These are phyloP conservation scores for Rhizophagus clarus DNA, from an alignment of 192 early-diverging fungal species.

Conservation along the genomic window DNA sequence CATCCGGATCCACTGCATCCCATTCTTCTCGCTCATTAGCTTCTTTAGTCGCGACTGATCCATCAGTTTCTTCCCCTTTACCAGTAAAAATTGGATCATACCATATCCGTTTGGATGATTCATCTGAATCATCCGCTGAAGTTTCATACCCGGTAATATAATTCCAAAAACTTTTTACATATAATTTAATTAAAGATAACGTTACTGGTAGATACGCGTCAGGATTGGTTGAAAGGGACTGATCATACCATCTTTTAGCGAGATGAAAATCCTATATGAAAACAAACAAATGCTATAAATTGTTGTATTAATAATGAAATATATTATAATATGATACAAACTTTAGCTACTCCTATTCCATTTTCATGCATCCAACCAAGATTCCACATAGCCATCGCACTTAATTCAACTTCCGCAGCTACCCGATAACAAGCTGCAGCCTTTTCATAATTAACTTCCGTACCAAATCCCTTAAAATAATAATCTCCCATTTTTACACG, in stretches of 20 bases:
- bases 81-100: neutral
- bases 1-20: slow-evolving; percentile 41
- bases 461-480: slow-evolving; percentile 85
- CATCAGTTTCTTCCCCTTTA: neutral
- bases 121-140: slow-evolving; percentile 9
- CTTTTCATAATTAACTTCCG: slow-evolving; percentile 60
- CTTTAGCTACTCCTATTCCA: slow-evolving; percentile 84
- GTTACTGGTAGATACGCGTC: slow-evolving; percentile 77
- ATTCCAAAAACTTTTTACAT: slow-evolving; percentile 65
- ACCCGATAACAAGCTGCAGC: slow-evolving; percentile 85
- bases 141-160: slow-evolving; percentile 61
- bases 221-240: slow-evolving; percentile 74
- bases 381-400: slow-evolving; percentile 93
- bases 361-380: slow-evolving; percentile 96
- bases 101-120: slow-evolving; percentile 1
- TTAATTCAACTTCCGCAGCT: slow-evolving; percentile 75
- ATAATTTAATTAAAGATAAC: slow-evolving; percentile 73
- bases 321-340: slow-evolving; percentile 29
- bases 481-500: slow-evolving; percentile 93
- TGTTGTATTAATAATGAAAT: neutral
- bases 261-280: slow-evolving; percentile 77
- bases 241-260: slow-evolving; percentile 93
- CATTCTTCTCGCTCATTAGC: slow-evolving; percentile 30
- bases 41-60: slow-evolving; percentile 8
- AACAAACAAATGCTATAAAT: neutral